phyloP scores from a whole-genome alignment of 2,329 filamentous ascomycete genomes.

The Ustulina deusta region DNA sequence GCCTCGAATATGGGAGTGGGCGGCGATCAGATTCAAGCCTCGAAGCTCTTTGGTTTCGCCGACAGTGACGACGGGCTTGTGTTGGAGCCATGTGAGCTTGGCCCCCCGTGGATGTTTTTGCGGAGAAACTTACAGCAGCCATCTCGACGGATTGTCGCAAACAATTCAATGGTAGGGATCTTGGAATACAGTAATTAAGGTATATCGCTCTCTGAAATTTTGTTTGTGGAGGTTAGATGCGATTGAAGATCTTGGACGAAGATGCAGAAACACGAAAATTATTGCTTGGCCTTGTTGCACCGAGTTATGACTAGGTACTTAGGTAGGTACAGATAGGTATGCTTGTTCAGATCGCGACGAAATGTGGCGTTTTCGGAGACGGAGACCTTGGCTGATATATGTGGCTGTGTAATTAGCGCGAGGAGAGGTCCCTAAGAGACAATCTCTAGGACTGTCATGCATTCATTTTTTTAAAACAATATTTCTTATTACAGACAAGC shows the following conservation, averaged over 20 bases:
- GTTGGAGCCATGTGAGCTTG: constrained; percentile 40
- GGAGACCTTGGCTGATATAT: background rate
- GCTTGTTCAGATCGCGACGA: constrained; percentile 37
- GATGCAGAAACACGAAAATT: constrained; percentile 38
- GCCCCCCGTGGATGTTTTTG: constrained; percentile 6
- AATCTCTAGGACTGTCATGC: too few relatives aligned
- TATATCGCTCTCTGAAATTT: background rate
- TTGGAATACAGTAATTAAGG: background rate
- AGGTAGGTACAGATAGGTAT: background rate
- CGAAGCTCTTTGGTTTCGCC: constrained; percentile 96
- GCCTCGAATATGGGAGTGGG: constrained; percentile 97
- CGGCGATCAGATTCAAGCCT: constrained; percentile 96
- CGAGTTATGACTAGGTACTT: background rate
- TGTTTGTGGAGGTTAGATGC: constrained; percentile 10
- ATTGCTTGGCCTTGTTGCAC: constrained; percentile 30
- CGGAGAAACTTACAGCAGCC: constrained; percentile 62
- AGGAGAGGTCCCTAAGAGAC: too few relatives aligned
- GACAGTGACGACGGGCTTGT: constrained; percentile 77
- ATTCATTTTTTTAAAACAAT: too few relatives aligned
- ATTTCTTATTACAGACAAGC: too few relatives aligned
- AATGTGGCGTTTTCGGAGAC: constrained; percentile 28
- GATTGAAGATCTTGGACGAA: constrained; percentile 23
- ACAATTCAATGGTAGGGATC: background rate
- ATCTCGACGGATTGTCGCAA: constrained; percentile 53
- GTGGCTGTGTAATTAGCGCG: constrained; percentile 22